phyloP scores from a whole-genome alignment of 164 flowering plant species.

The Litsea cubeba region DNA sequence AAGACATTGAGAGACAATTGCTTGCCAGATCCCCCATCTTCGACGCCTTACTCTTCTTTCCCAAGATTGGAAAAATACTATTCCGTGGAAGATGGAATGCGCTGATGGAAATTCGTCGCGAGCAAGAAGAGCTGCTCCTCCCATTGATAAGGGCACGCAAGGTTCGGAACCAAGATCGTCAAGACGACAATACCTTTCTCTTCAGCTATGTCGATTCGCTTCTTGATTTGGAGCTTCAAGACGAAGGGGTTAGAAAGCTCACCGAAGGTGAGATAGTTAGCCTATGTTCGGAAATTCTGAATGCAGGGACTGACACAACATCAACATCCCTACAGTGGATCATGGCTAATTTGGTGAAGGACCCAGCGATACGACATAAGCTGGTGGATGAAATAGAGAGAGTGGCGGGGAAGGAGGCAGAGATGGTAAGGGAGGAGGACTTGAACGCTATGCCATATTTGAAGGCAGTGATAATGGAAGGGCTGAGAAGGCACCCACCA shows the following conservation, averaged over 20 bases:
- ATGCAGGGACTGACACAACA: too few relatives aligned
- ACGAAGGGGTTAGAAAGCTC: constrained; percentile 39
- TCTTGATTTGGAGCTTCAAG: constrained; percentile 20
- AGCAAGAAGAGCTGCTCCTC: not conserved
- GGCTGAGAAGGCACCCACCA: too few relatives aligned
- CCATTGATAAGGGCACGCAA: not conserved
- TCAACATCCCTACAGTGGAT: too few relatives aligned
- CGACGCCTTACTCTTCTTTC: not conserved
- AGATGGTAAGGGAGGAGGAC: too few relatives aligned
- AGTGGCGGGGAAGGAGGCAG: too few relatives aligned
- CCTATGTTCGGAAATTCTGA: too few relatives aligned
- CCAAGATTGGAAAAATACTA: not conserved
- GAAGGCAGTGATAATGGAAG: too few relatives aligned
- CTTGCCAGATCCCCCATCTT: not conserved
- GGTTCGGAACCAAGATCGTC: not conserved
- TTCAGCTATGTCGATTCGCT: constrained; percentile 6
- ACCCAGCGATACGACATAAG: too few relatives aligned
- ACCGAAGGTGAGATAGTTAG: too few relatives aligned
- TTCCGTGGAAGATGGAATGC: not conserved
- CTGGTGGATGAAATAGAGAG: too few relatives aligned
- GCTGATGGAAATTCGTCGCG: not conserved
- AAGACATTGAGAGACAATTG: not conserved
- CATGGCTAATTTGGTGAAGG: too few relatives aligned
- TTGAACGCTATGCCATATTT: too few relatives aligned
- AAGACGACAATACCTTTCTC: not conserved